Evolutionary conservation across 1,284 basidiomycete species (phyloP), one percentile per base, ranked within the genome.

Genomic region (Fomitiporia mediterranea): DNA sequence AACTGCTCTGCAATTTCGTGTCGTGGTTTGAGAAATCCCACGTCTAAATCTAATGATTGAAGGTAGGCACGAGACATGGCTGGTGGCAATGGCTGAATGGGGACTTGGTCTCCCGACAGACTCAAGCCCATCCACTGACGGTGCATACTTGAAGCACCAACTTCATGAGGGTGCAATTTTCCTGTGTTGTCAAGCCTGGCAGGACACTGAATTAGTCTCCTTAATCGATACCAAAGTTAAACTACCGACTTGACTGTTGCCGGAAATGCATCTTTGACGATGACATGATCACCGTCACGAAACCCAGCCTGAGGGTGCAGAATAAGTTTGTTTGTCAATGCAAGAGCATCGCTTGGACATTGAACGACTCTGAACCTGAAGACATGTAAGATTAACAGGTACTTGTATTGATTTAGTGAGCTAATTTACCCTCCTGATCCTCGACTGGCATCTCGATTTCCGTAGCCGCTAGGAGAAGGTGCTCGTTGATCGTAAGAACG

Each of bases 41-140:
- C 78, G 69, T 94, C 86, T 23, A 97, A 67, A 67, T 94, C 89
- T 44, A 94, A 72, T 9, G 82, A 84, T 64, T 87, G 81, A 2
- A 96, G 78, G 72, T 84, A 96, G 15, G 79, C 74, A 4, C 86
- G 78, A 2, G 77, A 63, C 0, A 77, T 81, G 59, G 80, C 73
- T 25, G 74, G 81, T 23, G 80, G 81, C 46, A 91, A 76, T 3
- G 82, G 73, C 59, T 88, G 84, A 51, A 94, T 75, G 17, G 84
- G 79, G 48, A 91, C 86, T 21, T 76, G 68, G 67, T 96, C 94
- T 1, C 92, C 91, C 8, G 77, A 72, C 34, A 88, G 72, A 5
- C 92, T 93, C 11, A 94, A 77, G 4, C 86, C 86, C 37, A 95
- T 86, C 91, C 92, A 97, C 72, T 89, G 83, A 21, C 94, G 82